Evolutionary conservation across 2,329 filamentous ascomycete genomes (phyloP), one percentile per base, ranked within the genome.

Genomic region (Cladophialophora yegresii): DNA sequence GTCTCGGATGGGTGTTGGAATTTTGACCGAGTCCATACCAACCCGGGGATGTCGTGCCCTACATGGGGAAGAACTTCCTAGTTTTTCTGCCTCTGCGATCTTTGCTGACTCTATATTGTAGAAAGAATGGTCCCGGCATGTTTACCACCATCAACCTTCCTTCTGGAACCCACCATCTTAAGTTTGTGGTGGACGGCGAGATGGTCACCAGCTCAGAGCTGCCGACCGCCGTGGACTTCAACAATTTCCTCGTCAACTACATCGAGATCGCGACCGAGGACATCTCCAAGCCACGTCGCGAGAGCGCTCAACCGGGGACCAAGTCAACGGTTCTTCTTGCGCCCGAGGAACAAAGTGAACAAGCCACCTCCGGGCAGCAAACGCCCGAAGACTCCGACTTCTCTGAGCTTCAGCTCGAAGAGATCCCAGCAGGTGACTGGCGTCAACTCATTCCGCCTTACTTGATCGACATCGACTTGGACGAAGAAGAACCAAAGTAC

Each of bases 211-310:
- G 92, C 16, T 87, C 90, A 65, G 87, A 90, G 69, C 83, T 97
- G 61, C 93, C 95, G 13, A 98, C 95, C 0, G 96, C 95, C 1
- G 95, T 99, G 64, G 95, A 99, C 76, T 97, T 96, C 76, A 96
- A 92, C 69, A 98, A 98, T 79, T 96, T 96, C 75, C 83, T 99
- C 20, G 93, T 99, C 78, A 99, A 99, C 79, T 99, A 98, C 76
- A 91, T 99, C 73, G 95, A 99, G 80, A 90, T 98, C 67, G 91
- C 85, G 72, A 87, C 91, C 40, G 89, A 92, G 62, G 89, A 93
- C 73, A 78, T 88, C 26, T 70, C 71, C 54, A 73, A 74, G 45
- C 65, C 73, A 49, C 72, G 75, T 51, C 72, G 76, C 32, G 75
- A 75, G 45, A 77, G 75, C 49, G 74, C 76, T 54, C 75, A 72